Evolutionary conservation across 192 early-diverging fungal species (phyloP).

Genomic region (Lunasporangiospora selenospora): DNA sequence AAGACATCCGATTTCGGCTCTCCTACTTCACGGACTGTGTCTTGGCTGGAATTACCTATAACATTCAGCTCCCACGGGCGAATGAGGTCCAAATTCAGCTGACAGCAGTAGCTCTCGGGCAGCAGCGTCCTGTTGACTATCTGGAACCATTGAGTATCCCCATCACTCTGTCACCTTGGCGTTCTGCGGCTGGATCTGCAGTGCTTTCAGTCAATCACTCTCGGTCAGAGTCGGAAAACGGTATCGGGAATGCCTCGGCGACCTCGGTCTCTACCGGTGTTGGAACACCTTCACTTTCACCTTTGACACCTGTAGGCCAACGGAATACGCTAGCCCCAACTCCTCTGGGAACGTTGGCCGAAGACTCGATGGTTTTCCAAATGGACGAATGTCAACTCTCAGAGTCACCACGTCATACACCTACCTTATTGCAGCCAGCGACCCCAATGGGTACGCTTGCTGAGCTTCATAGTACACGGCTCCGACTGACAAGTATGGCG

Average conservation of each 20-base stretch:
- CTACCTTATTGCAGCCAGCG: slow-evolving; percentile 1
- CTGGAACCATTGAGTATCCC: slow-evolving; percentile 34
- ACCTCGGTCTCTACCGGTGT: too few relatives aligned
- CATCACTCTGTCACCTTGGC: slow-evolving; percentile 39
- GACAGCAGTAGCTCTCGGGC: slow-evolving; percentile 66
- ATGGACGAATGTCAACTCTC: slow-evolving; percentile 38
- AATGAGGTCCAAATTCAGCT: slow-evolving; percentile 70
- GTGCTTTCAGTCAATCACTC: slow-evolving; percentile 20
- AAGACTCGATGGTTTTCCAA: slow-evolving; percentile 45
- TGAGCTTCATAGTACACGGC: slow-evolving; percentile 7
- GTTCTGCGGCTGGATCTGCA: slow-evolving; percentile 33
- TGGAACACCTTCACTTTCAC: too few relatives aligned
- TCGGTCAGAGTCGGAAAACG: slow-evolving; percentile 39
- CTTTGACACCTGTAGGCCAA: too few relatives aligned
- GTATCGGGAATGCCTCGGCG: background rate
- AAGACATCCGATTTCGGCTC: slow-evolving; percentile 68
- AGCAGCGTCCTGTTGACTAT: slow-evolving; percentile 25
- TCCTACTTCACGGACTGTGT: slow-evolving; percentile 69
- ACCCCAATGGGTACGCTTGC: slow-evolving; percentile 1
- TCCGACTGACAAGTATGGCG: background rate
- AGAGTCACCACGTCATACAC: slow-evolving; percentile 14
- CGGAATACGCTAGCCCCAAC: too few relatives aligned
- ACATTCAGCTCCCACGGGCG: slow-evolving; percentile 64
- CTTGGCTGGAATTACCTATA: slow-evolving; percentile 67
- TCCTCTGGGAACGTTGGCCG: too few relatives aligned